Evolutionary conservation across 805 yeast species (phyloP).

Genomic region (Lipomyces kockii): DNA sequence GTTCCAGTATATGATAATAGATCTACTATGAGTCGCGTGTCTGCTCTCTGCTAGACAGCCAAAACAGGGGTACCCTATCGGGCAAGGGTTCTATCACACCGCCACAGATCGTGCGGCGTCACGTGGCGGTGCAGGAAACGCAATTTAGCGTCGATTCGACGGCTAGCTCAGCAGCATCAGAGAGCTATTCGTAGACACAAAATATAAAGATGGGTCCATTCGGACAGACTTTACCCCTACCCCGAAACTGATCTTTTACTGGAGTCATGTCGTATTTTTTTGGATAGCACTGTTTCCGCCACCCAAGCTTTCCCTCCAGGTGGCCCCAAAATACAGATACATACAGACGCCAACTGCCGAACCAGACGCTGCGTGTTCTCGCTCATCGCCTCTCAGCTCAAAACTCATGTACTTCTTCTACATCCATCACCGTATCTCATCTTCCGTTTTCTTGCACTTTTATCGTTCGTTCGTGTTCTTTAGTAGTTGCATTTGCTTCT

Average conservation of each 20-base stretch:
- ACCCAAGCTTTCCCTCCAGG: background rate
- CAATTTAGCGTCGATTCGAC: background rate
- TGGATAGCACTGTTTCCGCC: background rate
- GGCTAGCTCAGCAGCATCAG: background rate
- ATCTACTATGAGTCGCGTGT: background rate
- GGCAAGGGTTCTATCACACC: background rate
- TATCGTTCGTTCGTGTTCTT: background rate
- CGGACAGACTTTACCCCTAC: background rate
- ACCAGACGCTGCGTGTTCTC: background rate
- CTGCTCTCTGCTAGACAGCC: background rate
- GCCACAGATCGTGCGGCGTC: conserved; percentile 4
- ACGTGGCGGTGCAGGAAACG: conserved; percentile 2
- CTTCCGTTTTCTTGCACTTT: background rate
- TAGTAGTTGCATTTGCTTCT: background rate
- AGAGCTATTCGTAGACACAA: background rate
- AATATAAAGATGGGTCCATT: background rate
- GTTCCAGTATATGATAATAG: background rate
- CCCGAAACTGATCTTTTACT: background rate
- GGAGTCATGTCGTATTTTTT: no score
- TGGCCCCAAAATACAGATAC: background rate
- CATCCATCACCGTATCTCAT: background rate
- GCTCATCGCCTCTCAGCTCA: conserved; percentile 14
- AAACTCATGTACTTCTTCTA: background rate
- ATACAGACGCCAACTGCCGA: background rate
- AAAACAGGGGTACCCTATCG: background rate